Percentiles rank a stretch among this genome's conserved stretches.
Conservation (phyloP, 116 monocot genomes). For the Posidonia oceanica region DNA sequence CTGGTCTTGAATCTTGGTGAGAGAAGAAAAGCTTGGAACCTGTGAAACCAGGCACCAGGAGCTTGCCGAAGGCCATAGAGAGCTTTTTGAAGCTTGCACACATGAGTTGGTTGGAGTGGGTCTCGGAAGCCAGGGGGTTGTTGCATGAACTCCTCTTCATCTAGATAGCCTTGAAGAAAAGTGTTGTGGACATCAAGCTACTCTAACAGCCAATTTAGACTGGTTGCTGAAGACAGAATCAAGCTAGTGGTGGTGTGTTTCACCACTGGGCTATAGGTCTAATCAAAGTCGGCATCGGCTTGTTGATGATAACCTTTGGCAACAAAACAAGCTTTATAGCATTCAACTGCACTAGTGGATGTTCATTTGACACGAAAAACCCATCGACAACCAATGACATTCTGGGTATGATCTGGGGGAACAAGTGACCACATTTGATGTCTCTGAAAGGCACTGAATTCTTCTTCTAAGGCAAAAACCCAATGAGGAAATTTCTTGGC, state of each 20-base stretch:
- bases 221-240: too few species aligned
- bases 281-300: neutral
- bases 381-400: too few species aligned
- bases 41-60: neutral
- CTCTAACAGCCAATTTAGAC: neutral
- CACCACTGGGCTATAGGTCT: too few species aligned
- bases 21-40: neutral
- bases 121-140: neutral
- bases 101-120: neutral
- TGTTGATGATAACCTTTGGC: too few species aligned
- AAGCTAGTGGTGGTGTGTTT: neutral
- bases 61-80: neutral
- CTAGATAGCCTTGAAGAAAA: neutral
- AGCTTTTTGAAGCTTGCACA: neutral
- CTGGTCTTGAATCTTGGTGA: neutral
- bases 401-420: neutral
- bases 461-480: neutral
- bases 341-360: neutral
- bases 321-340: neutral
- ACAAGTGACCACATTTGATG: slow-evolving; percentile 2
- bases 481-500: neutral
- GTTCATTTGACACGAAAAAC: slow-evolving; percentile 3
- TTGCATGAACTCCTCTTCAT: too few species aligned
- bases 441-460: neutral
- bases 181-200: neutral